Evolutionary conservation across 305 asterid species (phyloP).

Genomic region (Rubia balearica): DNA sequence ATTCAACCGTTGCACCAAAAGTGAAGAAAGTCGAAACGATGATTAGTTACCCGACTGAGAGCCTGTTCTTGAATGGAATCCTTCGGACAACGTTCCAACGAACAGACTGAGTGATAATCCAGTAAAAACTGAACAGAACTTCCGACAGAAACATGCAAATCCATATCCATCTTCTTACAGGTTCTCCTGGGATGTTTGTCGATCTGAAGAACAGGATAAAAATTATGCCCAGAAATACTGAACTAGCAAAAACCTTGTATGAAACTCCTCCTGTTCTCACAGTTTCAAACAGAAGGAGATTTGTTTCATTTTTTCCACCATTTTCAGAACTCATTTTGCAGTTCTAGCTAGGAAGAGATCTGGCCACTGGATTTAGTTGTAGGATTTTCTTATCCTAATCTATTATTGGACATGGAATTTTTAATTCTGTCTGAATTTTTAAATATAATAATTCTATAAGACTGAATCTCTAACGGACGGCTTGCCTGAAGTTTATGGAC

Average conservation of each 20-base stretch:
- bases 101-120: constrained; percentile 45
- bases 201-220: constrained; percentile 38
- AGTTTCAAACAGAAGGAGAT: constrained; percentile 39
- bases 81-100: constrained; percentile 41
- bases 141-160: constrained; percentile 38
- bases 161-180: constrained; percentile 48
- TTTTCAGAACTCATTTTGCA: constrained; percentile 15
- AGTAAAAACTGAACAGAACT: constrained; percentile 38
- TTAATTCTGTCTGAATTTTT: no score
- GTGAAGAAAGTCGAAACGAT: no score
- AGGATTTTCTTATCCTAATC: no score
- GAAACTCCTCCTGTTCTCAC: constrained; percentile 22
- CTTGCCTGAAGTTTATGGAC: no score
- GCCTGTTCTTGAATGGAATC: constrained; percentile 38
- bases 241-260: constrained; percentile 18
- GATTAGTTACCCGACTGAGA: constrained; percentile 40
- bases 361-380: no score
- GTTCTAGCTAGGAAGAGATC: no score
- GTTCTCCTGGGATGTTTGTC: constrained; percentile 30
- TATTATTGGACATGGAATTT: no score
- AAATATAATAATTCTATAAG: no score
- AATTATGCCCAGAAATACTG: constrained; percentile 28
- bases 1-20: no score
- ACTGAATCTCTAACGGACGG: no score
- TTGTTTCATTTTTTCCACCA: constrained; percentile 12